Evolutionary conservation across 1,284 basidiomycete species (phyloP), one percentile per base, ranked within the genome.

Genomic region (Ustilago sp.): DNA sequence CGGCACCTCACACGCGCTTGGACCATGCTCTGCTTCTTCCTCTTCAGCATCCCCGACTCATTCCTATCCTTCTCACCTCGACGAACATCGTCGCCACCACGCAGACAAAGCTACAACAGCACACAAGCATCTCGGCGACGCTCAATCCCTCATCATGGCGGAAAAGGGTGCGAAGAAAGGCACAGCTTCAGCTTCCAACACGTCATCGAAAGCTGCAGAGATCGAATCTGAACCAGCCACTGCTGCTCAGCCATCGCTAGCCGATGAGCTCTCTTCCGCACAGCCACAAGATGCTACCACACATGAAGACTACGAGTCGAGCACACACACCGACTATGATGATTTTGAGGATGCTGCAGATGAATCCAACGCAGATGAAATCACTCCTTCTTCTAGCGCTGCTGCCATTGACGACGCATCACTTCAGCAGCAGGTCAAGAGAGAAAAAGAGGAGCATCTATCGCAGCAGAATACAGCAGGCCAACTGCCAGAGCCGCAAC

Each of bases 341-440:
- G 68, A 72, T 39, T 77, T 77, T 32, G 66, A 77, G 50, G 74
- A 77, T 59, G 74, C 74, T 35, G 74, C 74, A 15, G 74, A 77
- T 23, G 74, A 63, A 13, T 62, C 65, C 1, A 57, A 70, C n/a
- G 43, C 52, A 11, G 74, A 76, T 28, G 65, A 63, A 13, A 53
- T 64, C 34, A 66, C 66, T 2, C 71, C 59, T 1, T 68, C 66
- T 1, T 68, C 66, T 8, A 68, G 70, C 61, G 54, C 61, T 6
- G 54, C 39, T 11, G 53, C 68, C 8, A 57, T 45, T 11, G 58
- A 62, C 6, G 55, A 60, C 41, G 54, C 58, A 12, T 34, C 55
- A 0, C 50, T 55, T 5, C 28, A 39, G 39, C 47, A 58, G 12
- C 11, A 31, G 51, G 4, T 35, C 8, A 41, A 47, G 23, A 28